Evolutionary conservation across 495 filamentous ascomycete species (phyloP).

Genomic region (Penicillium pulvis): DNA sequence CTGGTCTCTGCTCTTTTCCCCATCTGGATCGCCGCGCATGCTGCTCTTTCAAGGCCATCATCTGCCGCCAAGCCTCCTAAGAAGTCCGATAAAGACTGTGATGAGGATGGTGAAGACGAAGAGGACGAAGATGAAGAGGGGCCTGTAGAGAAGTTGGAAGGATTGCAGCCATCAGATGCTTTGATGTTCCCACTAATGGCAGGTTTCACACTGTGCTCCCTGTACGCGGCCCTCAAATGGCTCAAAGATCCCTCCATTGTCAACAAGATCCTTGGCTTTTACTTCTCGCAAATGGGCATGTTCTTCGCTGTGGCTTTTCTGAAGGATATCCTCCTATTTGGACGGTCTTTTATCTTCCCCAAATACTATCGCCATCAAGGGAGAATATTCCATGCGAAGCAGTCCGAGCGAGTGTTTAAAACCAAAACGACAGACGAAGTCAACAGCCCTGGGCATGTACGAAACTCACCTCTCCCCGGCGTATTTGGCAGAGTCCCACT

Average conservation of each 20-base stretch:
- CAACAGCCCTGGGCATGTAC: neutral
- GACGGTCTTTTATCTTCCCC: constrained; percentile 74
- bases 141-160: constrained; percentile 63
- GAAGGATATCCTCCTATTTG: constrained; percentile 65
- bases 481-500: constrained; percentile 47
- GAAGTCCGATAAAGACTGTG: constrained; percentile 42
- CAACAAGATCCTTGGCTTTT: constrained; percentile 82
- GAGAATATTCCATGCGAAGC: constrained; percentile 40
- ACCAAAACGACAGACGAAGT: constrained; percentile 16
- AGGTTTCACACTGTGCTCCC: constrained; percentile 66
- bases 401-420: constrained; percentile 33
- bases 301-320: constrained; percentile 70
- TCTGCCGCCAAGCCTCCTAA: constrained; percentile 70
- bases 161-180: constrained; percentile 77
- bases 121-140: constrained; percentile 52
- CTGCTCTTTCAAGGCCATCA: constrained; percentile 71
- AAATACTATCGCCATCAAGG: constrained; percentile 43
- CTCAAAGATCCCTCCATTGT: constrained; percentile 77
- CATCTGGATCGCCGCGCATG: constrained; percentile 71
- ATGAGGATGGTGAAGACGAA: constrained; percentile 53
- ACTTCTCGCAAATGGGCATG: constrained; percentile 80
- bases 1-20: constrained; percentile 69
- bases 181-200: constrained; percentile 85
- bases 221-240: constrained; percentile 91
- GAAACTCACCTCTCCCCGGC: constrained; percentile 55